Evolutionary conservation across 306 rosid species (phyloP).

Genomic region (Potentilla sterilis): DNA sequence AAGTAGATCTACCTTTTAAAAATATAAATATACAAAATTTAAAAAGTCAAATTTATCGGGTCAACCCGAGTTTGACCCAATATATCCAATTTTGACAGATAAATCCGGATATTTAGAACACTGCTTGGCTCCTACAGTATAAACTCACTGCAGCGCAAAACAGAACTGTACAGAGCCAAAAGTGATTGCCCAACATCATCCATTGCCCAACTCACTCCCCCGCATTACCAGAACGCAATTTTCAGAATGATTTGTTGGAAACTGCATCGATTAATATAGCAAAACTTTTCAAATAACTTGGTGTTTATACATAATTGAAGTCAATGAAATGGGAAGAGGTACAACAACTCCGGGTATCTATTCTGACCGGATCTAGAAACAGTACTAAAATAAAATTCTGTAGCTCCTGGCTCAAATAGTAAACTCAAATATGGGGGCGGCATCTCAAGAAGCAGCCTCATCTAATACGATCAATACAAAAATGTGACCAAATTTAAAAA

Average conservation of each 20-base stretch:
- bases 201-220: not conserved
- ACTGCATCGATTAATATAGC: conserved; percentile 23
- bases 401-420: conserved; percentile 42
- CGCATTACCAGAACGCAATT: not conserved
- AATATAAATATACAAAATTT: no score
- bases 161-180: no score
- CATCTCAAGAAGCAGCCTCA: conserved; percentile 34
- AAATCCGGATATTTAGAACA: no score
- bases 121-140: no score
- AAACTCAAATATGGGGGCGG: conserved; percentile 29
- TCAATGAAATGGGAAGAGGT: conserved; percentile 45
- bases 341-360: conserved; percentile 50
- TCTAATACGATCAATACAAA: conserved; percentile 43
- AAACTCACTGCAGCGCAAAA: no score
- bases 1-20: no score
- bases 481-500: conserved; percentile 33
- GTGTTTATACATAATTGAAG: conserved; percentile 56
- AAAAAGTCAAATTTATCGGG: no score
- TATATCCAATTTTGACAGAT: no score
- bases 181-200: not conserved
- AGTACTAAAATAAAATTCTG: conserved; percentile 30
- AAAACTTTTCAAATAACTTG: conserved; percentile 44
- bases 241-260: not conserved
- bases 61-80: no score
- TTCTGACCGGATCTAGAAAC: conserved; percentile 47